Base-by-base conservation (phyloP, 768 basidiomycete genomes). In the Termitomyces sp. region DNA sequence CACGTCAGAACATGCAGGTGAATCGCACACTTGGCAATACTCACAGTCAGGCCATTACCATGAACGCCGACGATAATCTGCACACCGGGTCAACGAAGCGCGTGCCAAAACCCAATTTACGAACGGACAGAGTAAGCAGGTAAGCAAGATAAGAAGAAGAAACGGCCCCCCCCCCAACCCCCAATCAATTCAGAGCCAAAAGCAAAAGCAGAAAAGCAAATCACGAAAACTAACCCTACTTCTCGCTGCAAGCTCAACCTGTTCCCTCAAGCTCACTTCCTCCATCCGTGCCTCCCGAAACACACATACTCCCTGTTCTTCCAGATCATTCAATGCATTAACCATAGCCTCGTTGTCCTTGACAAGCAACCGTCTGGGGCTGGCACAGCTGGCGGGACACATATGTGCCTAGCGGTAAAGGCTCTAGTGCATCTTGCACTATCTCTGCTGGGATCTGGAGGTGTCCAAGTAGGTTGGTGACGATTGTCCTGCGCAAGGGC, bases 1-100 rank as follows among this genome's bases (percentile, higher is more conserved):
- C 26, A 21, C 50, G 50, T 44, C 31, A 49, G 38, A 19, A 44
- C 31, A 50, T 42, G 48, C 23, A 55, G 21, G 57, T 26, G n/a
- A 38, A 41, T 43, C 44, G 26, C n/a, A 42, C 33, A 56, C 56
- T 51, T 42, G 50, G 35, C 37, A 40, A 26, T 38, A 62, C 62
- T 58, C 61, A 74, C 73, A 50, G 87, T 86, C 10, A 91, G 73
- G 40, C 86, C 86, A 68, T 86, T 88, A 28, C 86, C 87, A 63
- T 86, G 84, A 21, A 86, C 80, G 35, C 84, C 85, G 44, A 87
- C 66, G 62, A 87, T 67, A 54, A 83, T 72, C 81, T 84, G 48
- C 26, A 61, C 37, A 52, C 63, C 44, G 49, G 45, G 28, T 44
- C 56, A 50, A 40, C 31, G 53, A 43, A 55, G 46, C 35, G 23